Evolutionary conservation across 2,329 filamentous ascomycete species (phyloP), one percentile per base, ranked within the genome.

Genomic region (Drechslerella dactyloides): DNA sequence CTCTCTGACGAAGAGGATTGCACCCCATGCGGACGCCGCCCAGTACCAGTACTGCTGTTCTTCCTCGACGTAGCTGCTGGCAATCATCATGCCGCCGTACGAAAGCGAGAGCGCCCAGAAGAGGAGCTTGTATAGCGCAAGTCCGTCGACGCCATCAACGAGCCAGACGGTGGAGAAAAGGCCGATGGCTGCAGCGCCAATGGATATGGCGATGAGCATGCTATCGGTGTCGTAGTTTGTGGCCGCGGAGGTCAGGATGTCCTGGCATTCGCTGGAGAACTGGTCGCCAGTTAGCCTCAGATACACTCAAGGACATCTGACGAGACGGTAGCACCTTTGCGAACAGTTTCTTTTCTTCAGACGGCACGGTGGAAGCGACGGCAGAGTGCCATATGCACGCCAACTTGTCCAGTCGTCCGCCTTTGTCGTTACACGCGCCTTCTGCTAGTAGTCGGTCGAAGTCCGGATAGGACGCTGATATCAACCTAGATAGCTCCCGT

Each of bases 11-110:
- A 82, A 82, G 11, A 89, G 80, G 30, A 83, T 81, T 1, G 82
- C 80, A 33, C 89, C 78, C 90, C 90, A 96, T 5, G 86, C 85
- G 0, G 89, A 87, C 0, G 89, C 85, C 0, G 86, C 81, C 92
- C 93, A 97, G 80, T 99, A 97, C 94, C 94, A 99, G 78, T 96
- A 97, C 75, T 97, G 91, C 55, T 99, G 94, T 79, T 99, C 94
- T 80, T 99, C 94, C 80, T 99, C 94, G 1, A 99, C 91, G 79
- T 94, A 99, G 77, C 93, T 97, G 78, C 91, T 96, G 8, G 93
- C 93, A 80, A 97, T 97, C 93, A 97, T 97, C 87, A 97, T 96
- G 40, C 86, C 79, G 1, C 88, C 87, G 77, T 97, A 96, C 0
- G 85, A 79, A 0, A 87, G 53, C 0, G 85, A 85, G 30, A 73